phyloP scores from a whole-genome alignment of 345 rosid species.

The thale cress (Arabidopsis thaliana) region DNA sequence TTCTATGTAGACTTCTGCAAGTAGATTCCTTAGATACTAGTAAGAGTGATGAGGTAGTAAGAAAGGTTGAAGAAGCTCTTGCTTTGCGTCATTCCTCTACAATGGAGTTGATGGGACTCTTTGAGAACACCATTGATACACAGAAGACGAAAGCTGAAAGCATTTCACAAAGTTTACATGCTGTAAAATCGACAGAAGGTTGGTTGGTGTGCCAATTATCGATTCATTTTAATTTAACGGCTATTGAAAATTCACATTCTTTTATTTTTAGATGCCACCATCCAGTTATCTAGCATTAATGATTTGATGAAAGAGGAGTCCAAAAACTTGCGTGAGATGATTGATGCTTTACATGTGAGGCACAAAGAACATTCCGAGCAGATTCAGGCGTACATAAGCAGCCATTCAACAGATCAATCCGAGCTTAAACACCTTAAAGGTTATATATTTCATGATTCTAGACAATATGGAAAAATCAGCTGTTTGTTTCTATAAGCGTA shows the following conservation, averaged over 20 bases:
- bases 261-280: constrained; percentile 53
- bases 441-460: constrained; percentile 38
- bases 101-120: constrained; percentile 64
- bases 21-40: constrained; percentile 56
- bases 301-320: constrained; percentile 89
- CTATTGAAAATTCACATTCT: constrained; percentile 15
- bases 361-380: constrained; percentile 60
- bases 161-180: constrained; percentile 55
- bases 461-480: constrained; percentile 9
- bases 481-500: constrained; percentile 19
- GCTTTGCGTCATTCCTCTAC: constrained; percentile 67
- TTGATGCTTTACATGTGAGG: constrained; percentile 67
- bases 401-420: constrained; percentile 66
- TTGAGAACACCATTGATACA: constrained; percentile 66
- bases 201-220: constrained; percentile 44
- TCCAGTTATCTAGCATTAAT: constrained; percentile 67
- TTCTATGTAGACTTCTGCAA: constrained; percentile 81
- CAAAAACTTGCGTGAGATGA: constrained; percentile 58
- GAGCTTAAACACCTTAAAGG: constrained; percentile 81
- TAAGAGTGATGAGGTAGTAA: constrained; percentile 50
- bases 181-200: constrained; percentile 69
- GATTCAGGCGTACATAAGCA: constrained; percentile 56
- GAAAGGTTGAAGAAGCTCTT: constrained; percentile 69
- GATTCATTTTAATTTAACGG: not conserved
- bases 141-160: constrained; percentile 65